Evolutionary conservation across 2,329 filamentous ascomycete species (phyloP).

Genomic region (Claviceps digitariae): DNA sequence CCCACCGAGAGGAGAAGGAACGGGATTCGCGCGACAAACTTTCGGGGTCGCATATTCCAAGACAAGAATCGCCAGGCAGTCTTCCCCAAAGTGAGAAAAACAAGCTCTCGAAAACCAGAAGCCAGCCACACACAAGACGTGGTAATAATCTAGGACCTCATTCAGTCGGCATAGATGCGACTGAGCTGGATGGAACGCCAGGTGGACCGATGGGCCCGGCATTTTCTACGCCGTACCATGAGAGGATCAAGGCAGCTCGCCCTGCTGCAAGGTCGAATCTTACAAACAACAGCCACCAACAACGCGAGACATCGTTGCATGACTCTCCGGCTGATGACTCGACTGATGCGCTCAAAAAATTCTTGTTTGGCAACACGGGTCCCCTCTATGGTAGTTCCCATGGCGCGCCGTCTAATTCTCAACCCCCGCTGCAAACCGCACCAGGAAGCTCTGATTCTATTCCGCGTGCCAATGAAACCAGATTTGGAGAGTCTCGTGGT

Average conservation of each 20-base stretch:
- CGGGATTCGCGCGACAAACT: constrained; percentile 30
- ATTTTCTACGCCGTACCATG: constrained; percentile 53
- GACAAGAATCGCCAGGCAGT: background rate
- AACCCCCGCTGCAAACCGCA: background rate
- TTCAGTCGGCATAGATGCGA: constrained; percentile 14
- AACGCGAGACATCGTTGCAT: background rate
- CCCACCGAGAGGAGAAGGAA: constrained; percentile 66
- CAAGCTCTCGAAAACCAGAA: constrained; percentile 11
- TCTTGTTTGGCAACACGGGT: constrained; percentile 33
- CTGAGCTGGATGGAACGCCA: constrained; percentile 50
- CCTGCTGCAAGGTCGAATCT: constrained; percentile 13
- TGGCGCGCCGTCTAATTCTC: background rate
- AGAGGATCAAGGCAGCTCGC: constrained; percentile 45
- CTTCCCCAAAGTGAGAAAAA: constrained; percentile 8
- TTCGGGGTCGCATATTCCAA: constrained; percentile 18
- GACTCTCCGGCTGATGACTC: constrained; percentile 15
- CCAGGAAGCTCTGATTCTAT: background rate
- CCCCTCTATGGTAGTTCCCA: background rate
- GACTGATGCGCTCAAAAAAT: constrained; percentile 42
- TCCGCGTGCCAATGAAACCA: background rate
- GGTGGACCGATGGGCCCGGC: constrained; percentile 46
- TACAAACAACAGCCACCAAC: background rate
- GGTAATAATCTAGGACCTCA: constrained; percentile 11
- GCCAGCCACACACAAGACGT: constrained; percentile 14
- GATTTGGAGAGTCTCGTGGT: constrained; percentile 1